phyloP scores from a whole-genome alignment of 352 stramenopile species.

The Phytophthora aleatoria region DNA sequence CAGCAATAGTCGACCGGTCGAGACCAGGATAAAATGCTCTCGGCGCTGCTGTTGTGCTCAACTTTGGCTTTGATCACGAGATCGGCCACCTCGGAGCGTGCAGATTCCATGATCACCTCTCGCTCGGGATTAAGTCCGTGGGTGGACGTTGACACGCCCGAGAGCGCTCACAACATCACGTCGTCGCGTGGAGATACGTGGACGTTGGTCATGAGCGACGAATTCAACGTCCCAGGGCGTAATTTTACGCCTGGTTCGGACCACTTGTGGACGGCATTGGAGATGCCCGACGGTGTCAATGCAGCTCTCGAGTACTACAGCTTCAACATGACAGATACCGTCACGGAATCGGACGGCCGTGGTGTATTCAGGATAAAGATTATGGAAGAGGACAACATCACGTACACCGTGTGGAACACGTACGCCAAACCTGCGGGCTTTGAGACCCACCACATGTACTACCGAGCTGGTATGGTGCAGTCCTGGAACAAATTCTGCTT shows the following conservation, averaged over 20 bases:
- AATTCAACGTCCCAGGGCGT: conserved; percentile 71
- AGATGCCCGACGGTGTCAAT: conserved; percentile 48
- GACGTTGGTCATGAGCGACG: conserved; percentile 77
- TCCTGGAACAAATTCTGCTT: conserved; percentile 95
- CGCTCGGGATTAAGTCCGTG: conserved; percentile 44
- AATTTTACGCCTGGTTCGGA: conserved; percentile 41
- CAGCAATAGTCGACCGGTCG: conserved; percentile 8
- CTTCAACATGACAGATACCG: conserved; percentile 63
- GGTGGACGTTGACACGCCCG: conserved; percentile 48
- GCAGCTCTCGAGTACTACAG: conserved; percentile 93
- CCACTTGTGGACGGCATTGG: conserved; percentile 86
- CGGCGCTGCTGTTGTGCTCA: conserved; percentile 1
- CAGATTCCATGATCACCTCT: conserved; percentile 32
- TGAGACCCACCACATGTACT: conserved; percentile 45
- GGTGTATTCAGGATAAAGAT: conserved; percentile 46
- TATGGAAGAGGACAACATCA: conserved; percentile 47
- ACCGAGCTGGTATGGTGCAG: conserved; percentile 86
- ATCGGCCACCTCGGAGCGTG: conserved; percentile 13
- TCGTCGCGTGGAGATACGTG: conserved; percentile 58
- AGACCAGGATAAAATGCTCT: conserved; percentile 16
- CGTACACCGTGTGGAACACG: conserved; percentile 49
- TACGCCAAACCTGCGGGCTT: conserved; percentile 45
- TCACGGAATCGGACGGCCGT: conserved; percentile 36
- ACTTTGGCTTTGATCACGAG: conserved; percentile 4
- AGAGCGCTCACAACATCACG: conserved; percentile 26